Base-by-base conservation (phyloP, 345 rosid genomes). In the Diplotaxis tenuifolia region DNA sequence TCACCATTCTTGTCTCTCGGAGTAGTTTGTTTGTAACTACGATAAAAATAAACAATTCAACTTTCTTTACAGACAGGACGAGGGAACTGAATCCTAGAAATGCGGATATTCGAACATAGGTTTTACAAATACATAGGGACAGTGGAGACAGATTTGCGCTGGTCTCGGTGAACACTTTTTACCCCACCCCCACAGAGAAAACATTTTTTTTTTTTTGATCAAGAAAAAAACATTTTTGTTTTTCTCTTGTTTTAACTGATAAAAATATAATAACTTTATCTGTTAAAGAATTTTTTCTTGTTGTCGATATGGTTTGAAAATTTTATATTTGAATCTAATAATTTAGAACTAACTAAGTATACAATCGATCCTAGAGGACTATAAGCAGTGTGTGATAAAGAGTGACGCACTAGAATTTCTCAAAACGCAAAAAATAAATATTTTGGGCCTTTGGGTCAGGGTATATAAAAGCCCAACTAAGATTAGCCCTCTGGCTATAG, bases 141-240 rank as follows among this genome's bases (percentile, higher is more conserved):
- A 70, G 70, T 67, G 64, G 36, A 29, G 77, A 78, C 73, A 77
- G 38, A 38, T 36, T 71, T 78, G 75, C 82, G 71, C 75, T 16
- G 3, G 62, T 79, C 77, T 79, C 77, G 82, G 62, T 74, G 75
- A 19, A 47, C 61, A 63, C 67, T 56, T 29, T 63, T 61, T 34
- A 61, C 40, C 34, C 40, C 23, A 3, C 55, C n/a, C 61, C 62
- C n/a, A n/a, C n/a, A n/a, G n/a, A n/a, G n/a, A n/a, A n/a, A n/a
- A n/a, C n/a, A n/a, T n/a, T n/a, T n/a, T n/a, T n/a, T n/a, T n/a
- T n/a, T n/a, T n/a, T n/a, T n/a, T n/a, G n/a, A n/a, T n/a, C 47
- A 29, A 4, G 9, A 47, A 15, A 45, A 47, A 47, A 15, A 2
- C 16, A 45, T 3, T 16, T 47, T 16, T 47, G 53, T 47, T 16